Evolutionary conservation across 257 asterid genomes (phyloP), one percentile per base, ranked within the genome.

Genomic region (Anisodus acutangulus): DNA sequence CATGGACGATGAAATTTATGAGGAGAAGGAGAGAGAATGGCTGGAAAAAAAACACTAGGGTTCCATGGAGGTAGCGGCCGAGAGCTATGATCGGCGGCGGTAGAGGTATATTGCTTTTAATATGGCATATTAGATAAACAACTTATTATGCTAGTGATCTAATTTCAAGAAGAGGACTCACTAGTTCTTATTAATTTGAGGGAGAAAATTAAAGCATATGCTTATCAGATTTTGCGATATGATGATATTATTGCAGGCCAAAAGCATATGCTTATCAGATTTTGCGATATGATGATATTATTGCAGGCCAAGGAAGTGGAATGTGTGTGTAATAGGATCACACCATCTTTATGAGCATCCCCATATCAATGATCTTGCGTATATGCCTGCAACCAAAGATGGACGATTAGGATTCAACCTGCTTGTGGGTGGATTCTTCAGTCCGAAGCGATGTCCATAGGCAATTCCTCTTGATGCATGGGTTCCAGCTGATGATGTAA

Each of bases 271-370:
- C 26, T 22, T 22, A 22, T 22, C 26, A 22, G 26, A 22, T 22
- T 60, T 58, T 41, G 22, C 13, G 43, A 9, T 22, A 2, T 78
- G 1, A 22, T 85, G 85, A 67, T 78, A 7, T 55, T 9, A 59
- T 19, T 88, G 91, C 88, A 96, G 99, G 94, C 99, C 98, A 11
- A 92, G 99, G 92, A 96, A 96, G 86, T 96, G 99, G 99, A 96
- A 96, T 76, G 98, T 90, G 85, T 96, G 99, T 78, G 98, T 96
- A 55, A 90, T 96, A 26, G 99, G 98, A 19, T 91, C 98, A 5
- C 99, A 93, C 47, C 98, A 96, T 85, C 91, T 96, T n/a, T 96
- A 93, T 57, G 99, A 96, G 93, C 99, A 96, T 88, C 99, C 99
- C 0, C 99, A 96, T 85, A 96, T 96, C 51, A 96, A 96, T 45